Evolutionary conservation across 2,329 filamentous ascomycete genomes (phyloP).

Genomic region (Cryphonectria japonica): DNA sequence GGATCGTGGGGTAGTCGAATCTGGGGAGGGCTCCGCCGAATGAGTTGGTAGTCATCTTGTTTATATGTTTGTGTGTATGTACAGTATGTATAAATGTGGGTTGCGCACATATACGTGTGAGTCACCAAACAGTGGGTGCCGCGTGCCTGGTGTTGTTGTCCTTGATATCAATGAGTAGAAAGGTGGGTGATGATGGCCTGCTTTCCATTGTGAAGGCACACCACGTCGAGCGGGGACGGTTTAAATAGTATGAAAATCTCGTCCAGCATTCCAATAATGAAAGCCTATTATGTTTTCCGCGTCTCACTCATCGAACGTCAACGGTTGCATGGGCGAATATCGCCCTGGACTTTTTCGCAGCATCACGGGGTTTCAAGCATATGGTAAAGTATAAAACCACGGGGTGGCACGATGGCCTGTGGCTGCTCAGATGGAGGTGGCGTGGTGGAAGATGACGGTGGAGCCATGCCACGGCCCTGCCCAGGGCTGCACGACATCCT

Average conservation of each 20-base stretch:
- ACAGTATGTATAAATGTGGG: background rate
- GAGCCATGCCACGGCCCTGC: constrained; percentile 20
- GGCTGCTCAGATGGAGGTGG: constrained; percentile 25
- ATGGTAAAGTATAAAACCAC: constrained; percentile 14
- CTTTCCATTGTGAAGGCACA: constrained; percentile 19
- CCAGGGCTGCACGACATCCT: constrained; percentile 24
- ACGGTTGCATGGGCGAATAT: background rate
- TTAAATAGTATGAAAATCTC: constrained; percentile 26
- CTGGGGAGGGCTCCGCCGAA: constrained; percentile 29
- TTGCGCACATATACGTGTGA: background rate
- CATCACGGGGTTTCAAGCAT: constrained; percentile 13
- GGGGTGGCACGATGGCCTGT: constrained; percentile 23
- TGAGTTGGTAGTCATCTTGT: constrained; percentile 30
- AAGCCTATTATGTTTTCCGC: background rate
- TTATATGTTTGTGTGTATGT: constrained; percentile 1
- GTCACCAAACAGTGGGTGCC: background rate
- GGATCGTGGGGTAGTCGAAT: constrained; percentile 28
- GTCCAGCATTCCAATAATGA: background rate
- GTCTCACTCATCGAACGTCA: background rate
- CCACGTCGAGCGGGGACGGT: constrained; percentile 13
- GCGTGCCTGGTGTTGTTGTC: background rate
- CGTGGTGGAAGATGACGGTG: constrained; percentile 25
- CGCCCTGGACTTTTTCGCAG: background rate
- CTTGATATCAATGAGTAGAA: background rate
- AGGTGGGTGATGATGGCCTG: constrained; percentile 26